Evolutionary conservation across 768 basidiomycete genomes (phyloP), one percentile per base, ranked within the genome.

Genomic region (Auricularia sp.): DNA sequence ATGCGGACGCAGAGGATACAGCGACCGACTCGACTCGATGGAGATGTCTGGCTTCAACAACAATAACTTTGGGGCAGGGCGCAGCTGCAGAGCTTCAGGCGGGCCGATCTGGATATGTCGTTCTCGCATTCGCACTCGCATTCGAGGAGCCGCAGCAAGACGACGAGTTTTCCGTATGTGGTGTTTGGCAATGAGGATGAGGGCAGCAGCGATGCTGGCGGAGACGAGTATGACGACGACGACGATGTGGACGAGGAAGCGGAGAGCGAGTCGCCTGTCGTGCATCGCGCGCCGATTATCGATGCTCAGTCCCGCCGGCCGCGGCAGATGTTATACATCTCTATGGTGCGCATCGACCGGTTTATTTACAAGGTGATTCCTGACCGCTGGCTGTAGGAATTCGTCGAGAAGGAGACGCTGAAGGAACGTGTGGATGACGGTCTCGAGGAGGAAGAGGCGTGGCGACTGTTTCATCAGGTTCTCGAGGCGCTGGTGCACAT

Each of bases 401-500:
- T 90, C 69, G 92, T 93, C 8, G 92, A 93, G 73, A 82, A 89
- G 29, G 93, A 96, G 76, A 98, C 94, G 0, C 73, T 98, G 71
- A 85, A 84, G 74, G 94, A 97, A 86, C 79, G 88, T 54, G 84
- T 94, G 39, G 87, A 87, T 39, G 90, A 92, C 68, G 90, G 90
- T 1, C 75, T 98, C 6, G 79, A 82, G 0, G 91, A 93, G 74
- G 86, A 90, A 59, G 91, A 96, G 66, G 87, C 87, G 0, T 98
- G 95, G 95, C 78, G 89, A 23, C 75, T 97, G 14, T 93, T 98
- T 72, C 86, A 90, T 62, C 93, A 98, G 74, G 86, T 94, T 43
- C 74, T 96, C 36, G 93, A 96, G 67, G 94, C 94, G 0, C 78
- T 98, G 10, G 88, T 88, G 1, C 91, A 97, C 68, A 93, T 97